Conservation (phyloP, 2,329 filamentous ascomycete genomes). For the Dothideomycetes sp. region DNA sequence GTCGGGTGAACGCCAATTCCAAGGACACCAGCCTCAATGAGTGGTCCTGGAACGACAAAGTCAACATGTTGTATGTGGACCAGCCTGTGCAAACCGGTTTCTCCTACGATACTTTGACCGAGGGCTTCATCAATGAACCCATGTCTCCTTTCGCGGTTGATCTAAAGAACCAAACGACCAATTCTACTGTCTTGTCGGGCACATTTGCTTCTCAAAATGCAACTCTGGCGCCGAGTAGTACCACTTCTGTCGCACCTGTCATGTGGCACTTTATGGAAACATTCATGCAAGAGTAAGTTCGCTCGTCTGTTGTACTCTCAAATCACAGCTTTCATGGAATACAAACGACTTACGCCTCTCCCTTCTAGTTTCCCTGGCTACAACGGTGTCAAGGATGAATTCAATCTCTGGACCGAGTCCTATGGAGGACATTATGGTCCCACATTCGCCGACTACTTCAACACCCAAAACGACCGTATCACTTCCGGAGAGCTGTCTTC, state of each 20-base stretch:
- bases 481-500: constrained; percentile 31
- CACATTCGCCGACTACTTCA: constrained; percentile 28
- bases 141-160: constrained; percentile 14
- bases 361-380: not conserved
- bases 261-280: constrained; percentile 51
- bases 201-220: constrained; percentile 17
- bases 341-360: too few relatives aligned
- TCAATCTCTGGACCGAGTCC: constrained; percentile 4
- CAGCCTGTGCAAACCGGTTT: constrained; percentile 34
- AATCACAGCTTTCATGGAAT: not conserved
- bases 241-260: constrained; percentile 38
- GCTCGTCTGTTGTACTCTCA: not conserved
- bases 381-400: not conserved
- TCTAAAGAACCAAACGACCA: constrained; percentile 15
- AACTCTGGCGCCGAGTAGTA: constrained; percentile 25
- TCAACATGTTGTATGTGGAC: constrained; percentile 32
- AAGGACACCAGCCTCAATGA: constrained; percentile 37
- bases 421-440: constrained; percentile 2
- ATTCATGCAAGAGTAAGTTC: constrained; percentile 27
- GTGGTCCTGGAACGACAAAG: constrained; percentile 35
- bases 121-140: constrained; percentile 45
- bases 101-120: constrained; percentile 41
- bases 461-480: constrained; percentile 51
- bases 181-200: constrained; percentile 19
- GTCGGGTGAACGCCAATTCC: constrained; percentile 32